Percentiles rank a stretch among this genome's conserved stretches.
phyloP scores from a whole-genome alignment of 805 yeast genomes.

The Starmerella stigmatis region DNA sequence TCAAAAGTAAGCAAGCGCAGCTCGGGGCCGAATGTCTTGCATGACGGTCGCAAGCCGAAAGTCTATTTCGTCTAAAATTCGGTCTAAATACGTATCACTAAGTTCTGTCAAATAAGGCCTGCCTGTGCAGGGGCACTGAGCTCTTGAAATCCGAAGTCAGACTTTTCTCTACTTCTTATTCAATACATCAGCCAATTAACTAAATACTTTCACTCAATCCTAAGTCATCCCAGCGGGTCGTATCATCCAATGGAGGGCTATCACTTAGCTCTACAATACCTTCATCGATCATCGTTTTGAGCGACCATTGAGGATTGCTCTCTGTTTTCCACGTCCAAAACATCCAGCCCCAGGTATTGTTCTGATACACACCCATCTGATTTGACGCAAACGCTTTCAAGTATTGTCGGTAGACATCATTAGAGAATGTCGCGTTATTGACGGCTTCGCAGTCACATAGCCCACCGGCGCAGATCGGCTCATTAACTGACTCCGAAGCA shows the following conservation, averaged over 20 bases:
- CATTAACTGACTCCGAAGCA: slow-evolving; percentile 18
- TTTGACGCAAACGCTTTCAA: slow-evolving; percentile 65
- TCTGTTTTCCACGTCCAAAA: slow-evolving; percentile 74
- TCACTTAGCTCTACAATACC: neutral
- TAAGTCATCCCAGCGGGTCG: neutral
- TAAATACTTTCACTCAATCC: slow-evolving; percentile 1
- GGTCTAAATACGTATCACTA: too few relatives aligned
- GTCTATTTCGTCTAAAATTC: too few relatives aligned
- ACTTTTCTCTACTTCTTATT: too few relatives aligned
- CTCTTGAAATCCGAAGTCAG: too few relatives aligned
- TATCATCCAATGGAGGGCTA: neutral
- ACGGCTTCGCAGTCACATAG: slow-evolving; percentile 33
- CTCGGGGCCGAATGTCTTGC: too few relatives aligned
- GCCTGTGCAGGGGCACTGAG: too few relatives aligned
- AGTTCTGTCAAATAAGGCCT: too few relatives aligned
- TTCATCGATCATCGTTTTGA: slow-evolving; percentile 1
- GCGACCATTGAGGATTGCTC: slow-evolving; percentile 29
- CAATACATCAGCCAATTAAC: too few relatives aligned
- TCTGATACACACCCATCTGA: slow-evolving; percentile 66
- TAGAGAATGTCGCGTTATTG: slow-evolving; percentile 34
- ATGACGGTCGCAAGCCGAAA: too few relatives aligned
- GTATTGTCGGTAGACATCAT: slow-evolving; percentile 42
- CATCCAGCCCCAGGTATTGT: slow-evolving; percentile 58
- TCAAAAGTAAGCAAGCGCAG: too few relatives aligned
- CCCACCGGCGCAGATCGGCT: slow-evolving; percentile 21